phyloP scores from a whole-genome alignment of 768 basidiomycete genomes.

The Pisolithus tinctorius region DNA sequence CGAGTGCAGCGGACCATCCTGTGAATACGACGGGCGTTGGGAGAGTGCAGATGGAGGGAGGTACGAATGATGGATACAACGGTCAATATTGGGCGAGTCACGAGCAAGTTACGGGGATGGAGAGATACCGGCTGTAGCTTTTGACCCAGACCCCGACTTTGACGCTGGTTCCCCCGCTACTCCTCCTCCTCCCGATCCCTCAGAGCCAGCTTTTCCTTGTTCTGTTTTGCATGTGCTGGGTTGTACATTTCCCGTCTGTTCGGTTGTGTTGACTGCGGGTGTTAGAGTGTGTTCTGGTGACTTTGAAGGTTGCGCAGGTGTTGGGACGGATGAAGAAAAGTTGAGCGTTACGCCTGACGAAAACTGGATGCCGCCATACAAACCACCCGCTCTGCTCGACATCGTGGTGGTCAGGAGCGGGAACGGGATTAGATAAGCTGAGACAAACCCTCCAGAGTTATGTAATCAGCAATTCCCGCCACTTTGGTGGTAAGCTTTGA shows the following conservation, averaged over 20 bases:
- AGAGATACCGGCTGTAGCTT: conserved; percentile 52
- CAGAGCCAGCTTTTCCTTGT: conserved; percentile 18
- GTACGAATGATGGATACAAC: conserved; percentile 23
- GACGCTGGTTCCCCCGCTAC: conserved; percentile 43
- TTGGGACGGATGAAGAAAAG: conserved; percentile 33
- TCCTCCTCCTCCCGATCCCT: conserved; percentile 24
- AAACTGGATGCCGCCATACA: conserved; percentile 85
- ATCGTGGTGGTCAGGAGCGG: conserved; percentile 33
- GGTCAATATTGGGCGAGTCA: conserved; percentile 32
- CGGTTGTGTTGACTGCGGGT: background rate
- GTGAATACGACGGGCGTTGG: conserved; percentile 11
- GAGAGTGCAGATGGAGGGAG: conserved; percentile 1
- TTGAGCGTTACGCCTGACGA: conserved; percentile 56
- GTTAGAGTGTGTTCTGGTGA: conserved; percentile 14
- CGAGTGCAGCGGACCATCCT: conserved; percentile 89
- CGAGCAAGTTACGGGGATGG: conserved; percentile 34
- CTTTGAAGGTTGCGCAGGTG: conserved; percentile 13
- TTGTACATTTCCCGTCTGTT: conserved; percentile 12
- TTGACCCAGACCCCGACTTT: conserved; percentile 31
- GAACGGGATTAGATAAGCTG: background rate
- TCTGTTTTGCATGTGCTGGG: conserved; percentile 20
- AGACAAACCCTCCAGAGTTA: too few species aligned
- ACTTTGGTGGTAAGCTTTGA: too few species aligned
- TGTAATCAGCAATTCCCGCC: too few species aligned
- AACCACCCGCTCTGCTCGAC: conserved; percentile 75